phyloP scores from a whole-genome alignment of 129 eudicot genomes.

The Calendula officinalis region DNA sequence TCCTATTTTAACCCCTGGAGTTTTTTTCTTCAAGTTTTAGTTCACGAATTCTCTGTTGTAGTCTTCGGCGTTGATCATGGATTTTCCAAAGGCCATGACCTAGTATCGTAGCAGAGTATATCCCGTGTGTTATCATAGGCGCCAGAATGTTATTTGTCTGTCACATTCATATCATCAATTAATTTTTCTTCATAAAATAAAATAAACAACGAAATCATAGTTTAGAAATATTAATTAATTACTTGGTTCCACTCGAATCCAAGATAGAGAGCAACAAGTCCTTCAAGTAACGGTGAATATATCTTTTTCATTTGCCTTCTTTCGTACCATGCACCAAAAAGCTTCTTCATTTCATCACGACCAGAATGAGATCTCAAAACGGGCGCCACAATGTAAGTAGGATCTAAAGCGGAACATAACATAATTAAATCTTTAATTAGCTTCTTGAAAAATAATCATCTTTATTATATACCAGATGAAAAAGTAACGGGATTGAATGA shows the following conservation, averaged over 20 bases:
- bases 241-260: constrained; percentile 98
- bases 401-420: constrained; percentile 51
- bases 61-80: constrained; percentile 69
- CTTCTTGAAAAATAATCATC: background rate
- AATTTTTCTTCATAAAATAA: background rate
- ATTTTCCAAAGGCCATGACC: constrained; percentile 95
- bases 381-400: constrained; percentile 90
- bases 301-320: constrained; percentile 97
- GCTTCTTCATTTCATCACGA: constrained; percentile 77
- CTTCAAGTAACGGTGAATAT: constrained; percentile 87
- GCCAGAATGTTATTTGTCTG: constrained; percentile 84
- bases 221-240: constrained; percentile 43
- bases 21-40: constrained; percentile 51
- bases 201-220: background rate
- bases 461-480: no score
- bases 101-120: constrained; percentile 74
- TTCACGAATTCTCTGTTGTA: constrained; percentile 69
- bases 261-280: constrained; percentile 82
- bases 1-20: constrained; percentile 3
- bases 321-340: constrained; percentile 97
- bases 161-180: background rate
- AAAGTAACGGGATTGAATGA: no score
- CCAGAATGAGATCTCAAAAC: constrained; percentile 68
- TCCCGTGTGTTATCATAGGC: constrained; percentile 94
- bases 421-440: background rate